Evolutionary conservation across 768 basidiomycete genomes (phyloP), one percentile per base, ranked within the genome.

Genomic region (Pleurotus sapidus): DNA sequence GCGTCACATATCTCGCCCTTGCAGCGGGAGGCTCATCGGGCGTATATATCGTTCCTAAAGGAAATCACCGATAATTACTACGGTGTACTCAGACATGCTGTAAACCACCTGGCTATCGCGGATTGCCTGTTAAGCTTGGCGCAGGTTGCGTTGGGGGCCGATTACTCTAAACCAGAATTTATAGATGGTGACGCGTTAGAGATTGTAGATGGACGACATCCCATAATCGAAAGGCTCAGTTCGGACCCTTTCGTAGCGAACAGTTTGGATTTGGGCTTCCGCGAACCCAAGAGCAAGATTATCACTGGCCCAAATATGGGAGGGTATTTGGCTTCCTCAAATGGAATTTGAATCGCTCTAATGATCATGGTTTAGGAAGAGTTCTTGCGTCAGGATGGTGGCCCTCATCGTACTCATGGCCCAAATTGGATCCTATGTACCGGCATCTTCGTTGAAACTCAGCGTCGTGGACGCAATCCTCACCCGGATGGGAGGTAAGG

Each of bases 351-450:
- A 23, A n/a, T 23, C 15, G 30, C 6, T 57, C 43, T 46, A 27
- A 48, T 60, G 17, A 54, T 49, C 30, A 9, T 11, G 17, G 17
- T 8, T 15, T 56, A 90, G 89, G 40, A 97, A 97, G 72, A 93
- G 91, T 61, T 92, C 89, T 30, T 84, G 80, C 43, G 90, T 93
- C 18, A 75, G 91, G 34, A 91, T 89, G 85, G 77, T 88, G 24
- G 89, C 88, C 12, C 76, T 93, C 49, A 85, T 91, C 58, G 83
- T 79, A 4, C 80, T 91, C 15, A 88, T 88, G 89, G 89, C 92
- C 1, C 95, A 98, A 67, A 86, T 97, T n/a, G 96, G 96, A 9
- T 89, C 87, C 14, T 96, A 92, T 65, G 93, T 98, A 2, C 96
- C 96, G 15, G 94, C 94, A 1, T 70, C 73, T 12, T 79, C 84